phyloP scores from a whole-genome alignment of 108 stramenopile genomes.

The Heterococcus sp. region DNA sequence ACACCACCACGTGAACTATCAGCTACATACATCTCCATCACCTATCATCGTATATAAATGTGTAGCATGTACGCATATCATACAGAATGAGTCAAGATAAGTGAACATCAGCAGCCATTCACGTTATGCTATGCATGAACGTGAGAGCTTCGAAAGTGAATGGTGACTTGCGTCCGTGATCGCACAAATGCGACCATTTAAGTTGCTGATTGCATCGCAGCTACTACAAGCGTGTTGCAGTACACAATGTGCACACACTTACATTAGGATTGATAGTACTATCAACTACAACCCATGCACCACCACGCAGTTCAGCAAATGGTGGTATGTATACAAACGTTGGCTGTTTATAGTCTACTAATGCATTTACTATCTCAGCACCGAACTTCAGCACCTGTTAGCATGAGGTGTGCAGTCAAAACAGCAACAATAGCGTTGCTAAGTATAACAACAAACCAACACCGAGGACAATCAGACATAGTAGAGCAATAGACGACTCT shows the following conservation, averaged over 20 bases:
- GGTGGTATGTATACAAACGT: constrained; percentile 99
- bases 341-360: constrained; percentile 93
- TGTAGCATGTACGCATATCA: too few relatives aligned
- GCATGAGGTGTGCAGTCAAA: too few relatives aligned
- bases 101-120: not conserved
- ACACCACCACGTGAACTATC: constrained; percentile 86
- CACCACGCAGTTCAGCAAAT: constrained; percentile 94
- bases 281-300: constrained; percentile 99
- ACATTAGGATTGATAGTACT: constrained; percentile 91
- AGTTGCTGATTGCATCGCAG: not conserved
- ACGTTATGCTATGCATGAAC: not conserved
- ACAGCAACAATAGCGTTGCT: too few relatives aligned
- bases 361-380: constrained; percentile 93
- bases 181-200: not conserved
- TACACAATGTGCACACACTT: constrained; percentile 14
- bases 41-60: too few relatives aligned
- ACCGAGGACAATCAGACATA: too few relatives aligned
- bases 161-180: not conserved
- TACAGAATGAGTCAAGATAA: not conserved
- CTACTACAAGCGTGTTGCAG: not conserved
- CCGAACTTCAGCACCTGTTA: constrained; percentile 98
- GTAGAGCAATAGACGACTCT: too few relatives aligned
- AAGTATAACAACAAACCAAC: too few relatives aligned
- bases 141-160: too few relatives aligned
- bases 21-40: constrained; percentile 87